Conservation (phyloP, 2,329 filamentous ascomycete genomes). For the Trichoderma guizhouense region DNA sequence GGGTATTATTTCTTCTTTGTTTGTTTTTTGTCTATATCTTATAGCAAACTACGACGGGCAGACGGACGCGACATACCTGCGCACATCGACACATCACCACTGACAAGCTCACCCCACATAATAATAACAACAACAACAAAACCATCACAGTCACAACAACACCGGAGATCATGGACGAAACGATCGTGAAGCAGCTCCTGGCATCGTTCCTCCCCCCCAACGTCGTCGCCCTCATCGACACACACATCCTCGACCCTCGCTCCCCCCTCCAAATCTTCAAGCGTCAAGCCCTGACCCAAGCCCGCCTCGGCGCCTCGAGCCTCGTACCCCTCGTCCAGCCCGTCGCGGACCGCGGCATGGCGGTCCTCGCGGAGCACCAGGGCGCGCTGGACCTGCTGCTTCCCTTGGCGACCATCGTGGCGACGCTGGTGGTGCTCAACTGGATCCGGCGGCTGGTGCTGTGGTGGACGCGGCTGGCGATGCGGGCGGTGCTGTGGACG, state of each 20-base stretch:
- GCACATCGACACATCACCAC: background rate
- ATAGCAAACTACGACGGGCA: background rate
- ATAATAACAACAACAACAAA: background rate
- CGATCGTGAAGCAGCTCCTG: slow-evolving; percentile 34
- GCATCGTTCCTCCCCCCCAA: slow-evolving; percentile 45
- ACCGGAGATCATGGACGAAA: slow-evolving; percentile 28
- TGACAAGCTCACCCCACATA: background rate
- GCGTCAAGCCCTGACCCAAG: slow-evolving; percentile 32
- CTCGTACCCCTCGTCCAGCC: slow-evolving; percentile 43
- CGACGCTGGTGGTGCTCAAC: slow-evolving; percentile 64
- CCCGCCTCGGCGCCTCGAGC: slow-evolving; percentile 29
- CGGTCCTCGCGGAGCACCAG: slow-evolving; percentile 35
- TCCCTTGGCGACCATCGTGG: slow-evolving; percentile 38
- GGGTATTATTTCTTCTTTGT: background rate
- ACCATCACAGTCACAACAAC: background rate
- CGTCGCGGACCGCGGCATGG: slow-evolving; percentile 38
- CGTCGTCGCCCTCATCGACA: slow-evolving; percentile 42
- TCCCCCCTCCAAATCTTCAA: slow-evolving; percentile 44
- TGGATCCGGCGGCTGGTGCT: slow-evolving; percentile 69
- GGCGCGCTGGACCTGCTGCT: slow-evolving; percentile 32
- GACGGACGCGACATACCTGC: background rate
- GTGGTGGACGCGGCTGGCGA: slow-evolving; percentile 69
- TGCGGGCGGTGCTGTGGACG: slow-evolving; percentile 64
- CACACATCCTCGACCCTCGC: slow-evolving; percentile 45
- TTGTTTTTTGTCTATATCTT: background rate